Base-by-base conservation (phyloP, 2,329 filamentous ascomycete genomes). In the Aspergillus hiratsukae region DNA sequence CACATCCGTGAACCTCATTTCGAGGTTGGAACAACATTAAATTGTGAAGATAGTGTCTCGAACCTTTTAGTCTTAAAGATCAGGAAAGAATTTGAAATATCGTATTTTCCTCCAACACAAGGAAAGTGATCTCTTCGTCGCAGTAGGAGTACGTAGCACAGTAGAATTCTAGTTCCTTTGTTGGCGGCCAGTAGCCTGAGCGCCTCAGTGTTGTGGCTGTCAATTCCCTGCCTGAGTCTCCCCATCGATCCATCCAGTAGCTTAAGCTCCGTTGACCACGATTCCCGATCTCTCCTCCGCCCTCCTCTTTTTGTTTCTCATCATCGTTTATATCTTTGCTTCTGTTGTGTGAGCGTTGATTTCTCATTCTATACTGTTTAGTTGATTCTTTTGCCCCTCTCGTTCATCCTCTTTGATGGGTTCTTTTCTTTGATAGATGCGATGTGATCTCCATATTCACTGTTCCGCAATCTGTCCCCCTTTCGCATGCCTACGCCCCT, bases 381-480 rank as follows among this genome's bases (percentile, higher is more conserved):
- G 31, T 17, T 7, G 31, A 37, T 37, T 37, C 31, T 21, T 11
- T 46, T 27, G 23, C 10, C 23, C 6, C 21, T 23, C 21, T 46
- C 43, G 10, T 46, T 46, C 21, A 46, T 46, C 21, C 5, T 46
- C 10, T 46, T 17, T 25, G 43, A 27, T 14, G 23, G 11, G 58
- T 57, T 64, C 59, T 56, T 62, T 58, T 54, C 56, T 53, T 53
- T 50, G 50, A 54, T 49, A 58, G 64, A 66, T 72, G 63, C 67
- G 61, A 71, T 72, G 69, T 72, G 64, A 70, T 64, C 61, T 62
- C 14, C 4, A 21, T 46, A 10, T 27, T 55, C 53, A 51, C 45
- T 58, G 54, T 58, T 56, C 55, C 58, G 52, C 60, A 61, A 61
- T 53, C 58, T 60, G 61, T 65, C 61, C 53, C 51, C 56, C 59